phyloP scores from a whole-genome alignment of 2,329 filamentous ascomycete genomes.

The Fusarium sp. region DNA sequence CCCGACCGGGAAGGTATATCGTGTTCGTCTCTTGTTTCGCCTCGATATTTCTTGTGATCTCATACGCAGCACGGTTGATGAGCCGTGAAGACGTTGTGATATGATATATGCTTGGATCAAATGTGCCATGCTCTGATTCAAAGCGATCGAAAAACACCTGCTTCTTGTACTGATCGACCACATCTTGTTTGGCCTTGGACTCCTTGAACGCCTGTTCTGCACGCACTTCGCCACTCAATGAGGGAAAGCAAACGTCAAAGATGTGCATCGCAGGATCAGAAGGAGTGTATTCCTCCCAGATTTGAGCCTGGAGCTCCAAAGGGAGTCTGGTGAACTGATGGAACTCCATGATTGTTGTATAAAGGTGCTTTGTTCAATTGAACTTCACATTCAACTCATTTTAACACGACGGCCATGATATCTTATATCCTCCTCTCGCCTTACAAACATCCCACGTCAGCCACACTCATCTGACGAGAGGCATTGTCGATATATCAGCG shows the following conservation, averaged over 20 bases:
- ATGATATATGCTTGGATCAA: conserved; percentile 36
- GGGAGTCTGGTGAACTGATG: conserved; percentile 34
- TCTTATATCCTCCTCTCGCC: neutral
- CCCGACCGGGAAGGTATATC: conserved; percentile 40
- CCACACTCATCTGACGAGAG: neutral
- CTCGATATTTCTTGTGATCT: neutral
- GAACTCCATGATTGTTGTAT: conserved; percentile 29
- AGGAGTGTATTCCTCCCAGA: conserved; percentile 33
- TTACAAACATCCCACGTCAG: conserved; percentile 9
- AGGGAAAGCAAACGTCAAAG: conserved; percentile 44
- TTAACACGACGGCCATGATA: neutral
- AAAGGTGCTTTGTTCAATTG: neutral
- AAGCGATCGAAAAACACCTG: conserved; percentile 35
- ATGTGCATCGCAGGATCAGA: conserved; percentile 41
- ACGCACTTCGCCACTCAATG: conserved; percentile 25
- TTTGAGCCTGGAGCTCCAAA: conserved; percentile 36
- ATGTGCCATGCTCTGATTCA: neutral
- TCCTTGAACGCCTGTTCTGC: conserved; percentile 23
- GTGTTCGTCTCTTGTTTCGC: conserved; percentile 23
- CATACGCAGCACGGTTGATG: conserved; percentile 19
- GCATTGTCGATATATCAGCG: conserved; percentile 6
- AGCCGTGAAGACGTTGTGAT: conserved; percentile 6
- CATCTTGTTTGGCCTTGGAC: neutral
- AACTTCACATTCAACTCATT: neutral
- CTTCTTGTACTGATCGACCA: conserved; percentile 21